phyloP scores from a whole-genome alignment of 1,139 yeast species.

The Tardiomyces depauwii region DNA sequence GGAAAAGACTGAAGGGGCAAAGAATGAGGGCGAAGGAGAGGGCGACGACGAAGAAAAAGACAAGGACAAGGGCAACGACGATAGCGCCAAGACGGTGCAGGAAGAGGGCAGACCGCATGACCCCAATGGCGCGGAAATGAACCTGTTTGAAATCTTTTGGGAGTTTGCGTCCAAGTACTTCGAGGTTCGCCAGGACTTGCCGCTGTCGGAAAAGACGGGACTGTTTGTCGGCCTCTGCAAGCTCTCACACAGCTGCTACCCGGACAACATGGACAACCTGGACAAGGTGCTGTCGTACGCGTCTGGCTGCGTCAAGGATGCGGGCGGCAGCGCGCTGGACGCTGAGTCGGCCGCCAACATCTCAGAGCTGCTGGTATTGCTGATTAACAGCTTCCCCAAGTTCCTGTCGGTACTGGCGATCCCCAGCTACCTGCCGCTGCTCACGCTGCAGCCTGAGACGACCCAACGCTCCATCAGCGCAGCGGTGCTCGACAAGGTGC shows the following conservation, averaged over 20 bases:
- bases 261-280: constrained; percentile 47
- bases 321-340: constrained; percentile 11
- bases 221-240: constrained; percentile 55
- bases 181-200: constrained; percentile 49
- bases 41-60: constrained; percentile 1
- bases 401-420: constrained; percentile 26
- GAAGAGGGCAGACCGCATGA: constrained; percentile 6
- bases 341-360: constrained; percentile 30
- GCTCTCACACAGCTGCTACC: constrained; percentile 58
- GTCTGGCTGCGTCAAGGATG: constrained; percentile 34
- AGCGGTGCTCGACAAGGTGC: constrained; percentile 23
- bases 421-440: constrained; percentile 25
- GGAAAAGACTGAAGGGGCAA: constrained; percentile 1
- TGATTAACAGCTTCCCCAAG: constrained; percentile 35
- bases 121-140: constrained; percentile 10
- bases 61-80: constrained; percentile 6
- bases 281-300: constrained; percentile 54
- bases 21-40: constrained; percentile 1
- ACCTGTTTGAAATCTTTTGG: constrained; percentile 55
- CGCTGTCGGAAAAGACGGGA: constrained; percentile 53
- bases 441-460: constrained; percentile 26
- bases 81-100: constrained; percentile 3
- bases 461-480: constrained; percentile 28
- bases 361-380: constrained; percentile 44
- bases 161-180: constrained; percentile 44